These are phyloP conservation scores for Melocanna baccifera DNA, from an alignment of 176 grass and related monocot species.

Conservation along the genomic window DNA sequence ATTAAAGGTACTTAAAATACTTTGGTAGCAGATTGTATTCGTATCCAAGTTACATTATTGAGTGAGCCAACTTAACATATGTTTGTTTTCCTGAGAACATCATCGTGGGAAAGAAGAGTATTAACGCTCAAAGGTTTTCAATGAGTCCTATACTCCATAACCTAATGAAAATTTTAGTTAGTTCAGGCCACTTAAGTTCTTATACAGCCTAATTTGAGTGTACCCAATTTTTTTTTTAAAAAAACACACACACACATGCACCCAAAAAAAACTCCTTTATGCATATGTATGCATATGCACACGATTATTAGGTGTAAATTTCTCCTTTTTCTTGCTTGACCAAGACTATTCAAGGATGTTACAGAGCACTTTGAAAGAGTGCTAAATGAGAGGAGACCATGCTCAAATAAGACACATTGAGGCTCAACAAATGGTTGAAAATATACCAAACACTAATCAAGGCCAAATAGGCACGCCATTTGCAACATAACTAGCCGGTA, in stretches of 20 bases:
- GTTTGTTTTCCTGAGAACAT: neutral
- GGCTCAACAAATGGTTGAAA: neutral
- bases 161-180: neutral
- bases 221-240: neutral
- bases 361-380: neutral
- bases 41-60: neutral
- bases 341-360: slow-evolving; percentile 7
- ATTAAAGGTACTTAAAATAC: slow-evolving; percentile 28
- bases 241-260: neutral
- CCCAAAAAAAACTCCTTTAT: neutral
- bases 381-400: neutral
- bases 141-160: neutral
- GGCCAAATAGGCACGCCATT: neutral
- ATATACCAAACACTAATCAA: slow-evolving; percentile 10
- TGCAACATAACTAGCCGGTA: neutral
- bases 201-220: neutral
- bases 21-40: slow-evolving; percentile 1
- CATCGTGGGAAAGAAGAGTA: neutral
- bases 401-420: neutral
- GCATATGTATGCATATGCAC: neutral
- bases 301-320: neutral
- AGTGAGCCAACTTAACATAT: neutral
- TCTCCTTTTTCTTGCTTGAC: slow-evolving; percentile 19
- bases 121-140: neutral
- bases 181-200: neutral